Evolutionary conservation across 257 asterid genomes (phyloP).

Genomic region (Haberlea rhodopensis): DNA sequence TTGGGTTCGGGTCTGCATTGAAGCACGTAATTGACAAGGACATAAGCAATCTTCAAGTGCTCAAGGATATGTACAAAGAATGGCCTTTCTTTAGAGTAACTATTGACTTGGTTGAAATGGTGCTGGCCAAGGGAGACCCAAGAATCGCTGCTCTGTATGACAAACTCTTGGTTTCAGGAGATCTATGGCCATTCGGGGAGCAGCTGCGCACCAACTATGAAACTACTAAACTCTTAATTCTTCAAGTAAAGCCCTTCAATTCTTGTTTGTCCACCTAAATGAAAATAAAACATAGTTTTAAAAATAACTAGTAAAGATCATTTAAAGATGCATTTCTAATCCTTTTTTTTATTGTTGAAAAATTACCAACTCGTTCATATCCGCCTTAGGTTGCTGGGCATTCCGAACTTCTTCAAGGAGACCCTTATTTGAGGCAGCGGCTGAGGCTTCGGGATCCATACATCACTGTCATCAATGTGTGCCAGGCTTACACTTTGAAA

Average conservation of each 20-base stretch:
- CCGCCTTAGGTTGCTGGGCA: conserved; percentile 76
- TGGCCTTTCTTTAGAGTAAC: conserved; percentile 99
- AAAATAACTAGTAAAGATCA: too few relatives aligned
- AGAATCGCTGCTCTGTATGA: conserved; percentile 81
- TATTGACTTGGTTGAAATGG: conserved; percentile 91
- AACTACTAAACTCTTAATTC: conserved; percentile 61
- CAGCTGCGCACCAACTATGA: conserved; percentile 57
- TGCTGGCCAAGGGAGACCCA: conserved; percentile 89
- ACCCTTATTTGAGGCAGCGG: conserved; percentile 94
- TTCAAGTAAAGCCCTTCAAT: conserved; percentile 45
- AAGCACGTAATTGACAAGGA: conserved; percentile 56
- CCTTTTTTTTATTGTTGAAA: background rate
- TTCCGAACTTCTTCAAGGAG: conserved; percentile 78
- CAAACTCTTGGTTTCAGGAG: conserved; percentile 63
- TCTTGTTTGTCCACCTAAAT: background rate
- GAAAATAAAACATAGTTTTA: too few relatives aligned
- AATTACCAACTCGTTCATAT: background rate
- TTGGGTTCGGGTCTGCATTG: conserved; percentile 83
- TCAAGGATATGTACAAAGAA: conserved; percentile 78
- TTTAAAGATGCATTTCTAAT: background rate
- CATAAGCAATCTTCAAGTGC: conserved; percentile 62
- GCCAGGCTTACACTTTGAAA: conserved; percentile 79
- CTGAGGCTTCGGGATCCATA: conserved; percentile 84
- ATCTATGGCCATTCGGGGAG: conserved; percentile 68
- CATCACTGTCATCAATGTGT: conserved; percentile 69